Evolutionary conservation across 768 basidiomycete genomes (phyloP), one percentile per base, ranked within the genome.

Genomic region (Boletus reticuloceps): DNA sequence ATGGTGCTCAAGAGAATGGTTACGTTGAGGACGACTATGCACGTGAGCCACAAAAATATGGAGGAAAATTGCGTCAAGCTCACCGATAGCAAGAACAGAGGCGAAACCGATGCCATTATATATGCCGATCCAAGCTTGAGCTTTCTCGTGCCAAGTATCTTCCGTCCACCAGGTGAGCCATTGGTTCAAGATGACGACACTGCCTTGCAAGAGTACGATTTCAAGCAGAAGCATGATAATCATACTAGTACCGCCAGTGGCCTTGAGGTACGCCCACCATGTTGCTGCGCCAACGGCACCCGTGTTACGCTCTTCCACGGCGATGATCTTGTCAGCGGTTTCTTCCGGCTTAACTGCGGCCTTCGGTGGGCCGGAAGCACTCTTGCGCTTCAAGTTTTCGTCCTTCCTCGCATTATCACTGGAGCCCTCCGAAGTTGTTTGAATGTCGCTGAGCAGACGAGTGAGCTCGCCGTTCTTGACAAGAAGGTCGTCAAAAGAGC

Each of bases 401-500:
- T 55, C 60, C 40, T 57, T 54, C 36, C 42, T 58, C 12, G 40
- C 13, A n/a, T 58, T 31, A 13, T 57, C 50, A 36, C 41, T 7
- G 10, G 50, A 38, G 16, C 44, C 58, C 14, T 55, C 56, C 27
- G 50, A 51, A 29, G 55, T 43, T 4, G 56, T 40, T 20, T 54
- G 57, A 22, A 70, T 34, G 2, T 65, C 69, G 44, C 58, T 59
- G 38, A 69, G 60, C 39, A 69, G 54, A 46, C 61, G 62, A 17
- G 58, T 65, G n/a, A 70, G 61, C 29, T 66, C 61, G 36, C 68
- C 69, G 22, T 68, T 58, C 31, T 54, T 51, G 43, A 57, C 22
- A 40, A 77, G 65, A 29, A 79, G 68, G 36, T 74, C 65, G 8
- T 74, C 71, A 54, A 74, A 80, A 17, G 72, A 55, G 22, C 79